These are phyloP conservation scores for Podaxis pistillaris DNA, from an alignment of 768 basidiomycete genomes.

Conservation along the genomic window DNA sequence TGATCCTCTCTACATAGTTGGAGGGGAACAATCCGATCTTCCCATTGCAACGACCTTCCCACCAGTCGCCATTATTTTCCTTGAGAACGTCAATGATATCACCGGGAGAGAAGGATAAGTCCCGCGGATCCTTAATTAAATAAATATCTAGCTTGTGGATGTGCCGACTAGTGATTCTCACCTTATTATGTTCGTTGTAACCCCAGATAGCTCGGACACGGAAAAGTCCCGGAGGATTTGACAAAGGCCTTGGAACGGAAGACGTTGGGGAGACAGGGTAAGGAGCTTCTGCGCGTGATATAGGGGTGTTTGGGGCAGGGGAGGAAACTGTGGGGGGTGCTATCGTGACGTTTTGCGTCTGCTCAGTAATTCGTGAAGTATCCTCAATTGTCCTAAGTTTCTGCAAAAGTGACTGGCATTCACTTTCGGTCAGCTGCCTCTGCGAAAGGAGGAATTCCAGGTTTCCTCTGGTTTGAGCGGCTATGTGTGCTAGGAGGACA, in stretches of 20 bases:
- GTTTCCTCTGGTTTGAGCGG: constrained; percentile 54
- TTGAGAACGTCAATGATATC: constrained; percentile 73
- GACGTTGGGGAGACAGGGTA: not conserved
- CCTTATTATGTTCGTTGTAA: constrained; percentile 61
- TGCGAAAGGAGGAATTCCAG: constrained; percentile 53
- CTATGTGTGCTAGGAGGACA: constrained; percentile 42
- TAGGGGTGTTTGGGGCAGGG: not conserved
- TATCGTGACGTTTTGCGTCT: not conserved
- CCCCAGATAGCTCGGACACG: constrained; percentile 59
- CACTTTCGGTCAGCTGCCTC: constrained; percentile 42
- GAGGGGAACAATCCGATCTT: constrained; percentile 74
- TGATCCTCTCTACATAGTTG: constrained; percentile 62
- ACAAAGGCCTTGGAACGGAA: constrained; percentile 19
- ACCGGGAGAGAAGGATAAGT: constrained; percentile 70
- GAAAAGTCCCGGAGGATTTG: constrained; percentile 24
- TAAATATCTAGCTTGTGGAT: constrained; percentile 1
- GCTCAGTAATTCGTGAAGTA: not conserved
- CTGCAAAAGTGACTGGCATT: constrained; percentile 44
- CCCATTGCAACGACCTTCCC: constrained; percentile 68
- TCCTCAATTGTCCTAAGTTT: constrained; percentile 31
- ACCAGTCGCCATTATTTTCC: constrained; percentile 83
- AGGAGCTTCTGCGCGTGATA: not conserved
- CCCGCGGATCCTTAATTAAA: constrained; percentile 56
- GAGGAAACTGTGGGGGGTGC: not conserved
- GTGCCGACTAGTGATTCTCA: constrained; percentile 24